Evolutionary conservation across 2,329 filamentous ascomycete genomes (phyloP).

Genomic region (Dothistroma pini): DNA sequence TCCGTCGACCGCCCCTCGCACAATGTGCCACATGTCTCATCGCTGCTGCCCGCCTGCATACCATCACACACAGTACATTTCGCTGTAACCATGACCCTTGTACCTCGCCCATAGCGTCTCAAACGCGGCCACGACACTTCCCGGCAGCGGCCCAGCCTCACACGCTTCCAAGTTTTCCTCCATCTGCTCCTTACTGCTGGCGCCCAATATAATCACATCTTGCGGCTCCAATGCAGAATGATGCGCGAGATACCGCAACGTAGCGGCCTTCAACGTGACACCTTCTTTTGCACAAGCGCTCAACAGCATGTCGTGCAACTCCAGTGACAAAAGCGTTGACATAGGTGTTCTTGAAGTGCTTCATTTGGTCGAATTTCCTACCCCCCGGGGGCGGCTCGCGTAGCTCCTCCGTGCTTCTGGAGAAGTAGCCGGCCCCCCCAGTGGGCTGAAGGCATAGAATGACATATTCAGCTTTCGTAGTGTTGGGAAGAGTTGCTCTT

Average conservation of each 20-base stretch:
- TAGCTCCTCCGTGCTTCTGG: slow-evolving; percentile 38
- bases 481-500: slow-evolving; percentile 40
- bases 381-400: slow-evolving; percentile 26
- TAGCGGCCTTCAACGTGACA: slow-evolving; percentile 42
- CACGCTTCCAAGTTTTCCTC: slow-evolving; percentile 31
- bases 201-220: slow-evolving; percentile 42
- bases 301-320: slow-evolving; percentile 41
- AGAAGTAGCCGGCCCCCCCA: slow-evolving; percentile 39
- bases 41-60: background rate
- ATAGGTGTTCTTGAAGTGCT: slow-evolving; percentile 38
- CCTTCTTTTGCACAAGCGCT: slow-evolving; percentile 36
- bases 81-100: slow-evolving; percentile 18
- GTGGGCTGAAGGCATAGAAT: slow-evolving; percentile 42
- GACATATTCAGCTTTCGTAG: slow-evolving; percentile 43
- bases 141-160: slow-evolving; percentile 27
- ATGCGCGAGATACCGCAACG: slow-evolving; percentile 46
- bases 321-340: slow-evolving; percentile 43
- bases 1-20: background rate
- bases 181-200: slow-evolving; percentile 32
- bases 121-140: slow-evolving; percentile 23
- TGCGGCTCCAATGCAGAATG: slow-evolving; percentile 39
- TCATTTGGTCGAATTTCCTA: slow-evolving; percentile 30
- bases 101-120: slow-evolving; percentile 22
- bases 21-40: background rate
- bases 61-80: slow-evolving; percentile 17